Evolutionary conservation across 2,329 filamentous ascomycete species (phyloP).

Genomic region (Alternaria infectoria): DNA sequence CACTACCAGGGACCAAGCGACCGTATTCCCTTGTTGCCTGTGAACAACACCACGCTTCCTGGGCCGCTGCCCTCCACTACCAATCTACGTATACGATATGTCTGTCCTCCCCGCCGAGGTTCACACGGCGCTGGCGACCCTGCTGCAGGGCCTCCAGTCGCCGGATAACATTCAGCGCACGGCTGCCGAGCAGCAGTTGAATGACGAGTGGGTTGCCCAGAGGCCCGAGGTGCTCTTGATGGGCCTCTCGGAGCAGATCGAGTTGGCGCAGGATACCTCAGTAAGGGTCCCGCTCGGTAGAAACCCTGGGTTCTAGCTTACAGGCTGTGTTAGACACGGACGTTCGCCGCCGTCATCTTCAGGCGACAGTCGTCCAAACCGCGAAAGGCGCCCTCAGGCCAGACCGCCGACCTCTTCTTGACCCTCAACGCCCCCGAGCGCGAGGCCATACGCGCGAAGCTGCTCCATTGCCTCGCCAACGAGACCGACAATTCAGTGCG

Average conservation of each 20-base stretch:
- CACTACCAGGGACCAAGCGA: neutral
- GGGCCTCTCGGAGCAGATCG: constrained; percentile 91
- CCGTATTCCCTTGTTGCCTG: constrained; percentile 12
- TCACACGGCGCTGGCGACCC: constrained; percentile 81
- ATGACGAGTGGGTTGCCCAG: constrained; percentile 83
- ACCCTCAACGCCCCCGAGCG: constrained; percentile 77
- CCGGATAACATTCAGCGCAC: constrained; percentile 85
- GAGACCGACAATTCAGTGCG: constrained; percentile 78
- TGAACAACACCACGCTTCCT: constrained; percentile 15
- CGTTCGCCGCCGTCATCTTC: constrained; percentile 93
- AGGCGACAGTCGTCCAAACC: constrained; percentile 90
- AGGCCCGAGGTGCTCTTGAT: constrained; percentile 89
- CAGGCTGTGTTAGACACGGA: constrained; percentile 69
- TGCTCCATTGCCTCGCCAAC: constrained; percentile 75
- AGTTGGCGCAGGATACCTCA: constrained; percentile 73
- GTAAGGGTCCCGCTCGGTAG: constrained; percentile 57
- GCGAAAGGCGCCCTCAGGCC: constrained; percentile 72
- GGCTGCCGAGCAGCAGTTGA: constrained; percentile 87
- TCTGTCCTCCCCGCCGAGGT: constrained; percentile 85
- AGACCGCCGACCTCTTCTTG: constrained; percentile 82
- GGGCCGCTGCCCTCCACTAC: constrained; percentile 27
- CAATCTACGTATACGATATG: constrained; percentile 59
- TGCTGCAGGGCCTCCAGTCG: constrained; percentile 87
- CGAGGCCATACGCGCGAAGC: constrained; percentile 79
- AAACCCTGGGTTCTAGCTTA: constrained; percentile 5